phyloP scores from a whole-genome alignment of 1,284 basidiomycete species.

The Moesziomyces globuligerus region DNA sequence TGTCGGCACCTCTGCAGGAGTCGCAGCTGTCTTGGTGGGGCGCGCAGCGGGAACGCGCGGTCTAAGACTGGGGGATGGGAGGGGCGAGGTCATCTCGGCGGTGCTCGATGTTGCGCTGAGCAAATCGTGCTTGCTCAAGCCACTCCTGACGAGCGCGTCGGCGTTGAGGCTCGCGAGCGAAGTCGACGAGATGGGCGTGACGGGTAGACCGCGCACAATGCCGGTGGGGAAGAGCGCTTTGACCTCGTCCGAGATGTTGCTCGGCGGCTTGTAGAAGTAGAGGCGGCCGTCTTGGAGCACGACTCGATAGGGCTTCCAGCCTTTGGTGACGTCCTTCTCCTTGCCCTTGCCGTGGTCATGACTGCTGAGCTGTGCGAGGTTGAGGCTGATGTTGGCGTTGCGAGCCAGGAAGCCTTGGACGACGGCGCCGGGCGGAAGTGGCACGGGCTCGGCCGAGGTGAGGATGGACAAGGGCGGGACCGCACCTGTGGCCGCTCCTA shows the following conservation, averaged over 20 bases:
- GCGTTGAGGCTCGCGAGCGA: slow-evolving; percentile 31
- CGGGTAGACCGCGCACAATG: slow-evolving; percentile 26
- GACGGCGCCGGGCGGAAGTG: slow-evolving; percentile 46
- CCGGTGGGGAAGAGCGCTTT: slow-evolving; percentile 52
- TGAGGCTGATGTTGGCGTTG: slow-evolving; percentile 58
- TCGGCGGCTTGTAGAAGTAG: slow-evolving; percentile 63
- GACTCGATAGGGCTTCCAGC: slow-evolving; percentile 66
- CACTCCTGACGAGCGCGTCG: slow-evolving; percentile 42
- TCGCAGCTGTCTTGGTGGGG: slow-evolving; percentile 8
- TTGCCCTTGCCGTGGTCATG: slow-evolving; percentile 35
- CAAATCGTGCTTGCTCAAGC: slow-evolving; percentile 56
- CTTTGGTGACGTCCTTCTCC: slow-evolving; percentile 62
- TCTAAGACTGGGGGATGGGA: slow-evolving; percentile 22
- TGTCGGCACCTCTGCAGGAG: slow-evolving; percentile 1
- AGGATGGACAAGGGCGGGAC: slow-evolving; percentile 8
- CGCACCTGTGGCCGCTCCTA: slow-evolving; percentile 10
- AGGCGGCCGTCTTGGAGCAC: slow-evolving; percentile 58
- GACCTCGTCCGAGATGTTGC: slow-evolving; percentile 59
- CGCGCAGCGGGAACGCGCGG: slow-evolving; percentile 23
- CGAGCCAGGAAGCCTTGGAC: slow-evolving; percentile 58
- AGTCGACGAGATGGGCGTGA: slow-evolving; percentile 16
- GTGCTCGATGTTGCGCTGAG: slow-evolving; percentile 52
- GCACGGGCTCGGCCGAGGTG: slow-evolving; percentile 17
- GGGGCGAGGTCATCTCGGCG: slow-evolving; percentile 30
- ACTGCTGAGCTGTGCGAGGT: slow-evolving; percentile 50